Conservation (phyloP, 2,329 filamentous ascomycete genomes). For the Calonectria pseudoreteaudii region DNA sequence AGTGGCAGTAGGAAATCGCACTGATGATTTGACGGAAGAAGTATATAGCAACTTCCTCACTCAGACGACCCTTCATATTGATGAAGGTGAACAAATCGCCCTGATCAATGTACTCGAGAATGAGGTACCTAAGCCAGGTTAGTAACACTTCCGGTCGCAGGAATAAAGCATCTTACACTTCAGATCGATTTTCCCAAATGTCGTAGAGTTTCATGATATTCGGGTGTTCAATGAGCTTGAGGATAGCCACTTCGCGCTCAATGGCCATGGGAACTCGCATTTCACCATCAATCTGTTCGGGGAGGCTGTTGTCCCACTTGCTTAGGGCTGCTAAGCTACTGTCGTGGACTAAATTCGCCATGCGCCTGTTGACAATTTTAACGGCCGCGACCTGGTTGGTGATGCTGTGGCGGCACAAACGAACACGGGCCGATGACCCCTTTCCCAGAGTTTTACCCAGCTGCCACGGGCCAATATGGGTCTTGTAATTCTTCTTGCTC, state of each 20-base stretch:
- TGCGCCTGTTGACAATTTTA: constrained; percentile 92
- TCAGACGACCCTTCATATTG: constrained; percentile 76
- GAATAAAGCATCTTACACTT: constrained; percentile 75
- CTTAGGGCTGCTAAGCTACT: constrained; percentile 88
- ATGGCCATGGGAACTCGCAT: constrained; percentile 87
- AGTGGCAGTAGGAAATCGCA: constrained; percentile 91
- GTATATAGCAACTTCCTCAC: constrained; percentile 83
- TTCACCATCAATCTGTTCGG: constrained; percentile 68
- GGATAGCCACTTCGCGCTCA: constrained; percentile 94
- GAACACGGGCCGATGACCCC: constrained; percentile 89
- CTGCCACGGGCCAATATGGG: constrained; percentile 93
- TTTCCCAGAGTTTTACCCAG: constrained; percentile 89
- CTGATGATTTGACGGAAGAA: constrained; percentile 95
- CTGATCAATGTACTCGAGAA: constrained; percentile 88
- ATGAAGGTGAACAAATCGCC: constrained; percentile 90
- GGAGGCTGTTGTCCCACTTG: constrained; percentile 72
- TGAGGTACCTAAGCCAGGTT: constrained; percentile 78
- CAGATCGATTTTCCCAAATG: constrained; percentile 96
- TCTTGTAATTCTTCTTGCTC: constrained; percentile 65
- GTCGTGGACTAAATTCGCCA: constrained; percentile 83
- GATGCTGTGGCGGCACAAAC: constrained; percentile 82
- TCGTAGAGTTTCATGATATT: constrained; percentile 96
- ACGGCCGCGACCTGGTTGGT: constrained; percentile 89
- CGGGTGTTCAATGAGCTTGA: constrained; percentile 95
- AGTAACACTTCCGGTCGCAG: background rate